A percentile compares a stretch with the other conserved stretches of the same genome.
Conservation (phyloP, 1,139 yeast species). For the Eremothecium cymbalariae region DNA sequence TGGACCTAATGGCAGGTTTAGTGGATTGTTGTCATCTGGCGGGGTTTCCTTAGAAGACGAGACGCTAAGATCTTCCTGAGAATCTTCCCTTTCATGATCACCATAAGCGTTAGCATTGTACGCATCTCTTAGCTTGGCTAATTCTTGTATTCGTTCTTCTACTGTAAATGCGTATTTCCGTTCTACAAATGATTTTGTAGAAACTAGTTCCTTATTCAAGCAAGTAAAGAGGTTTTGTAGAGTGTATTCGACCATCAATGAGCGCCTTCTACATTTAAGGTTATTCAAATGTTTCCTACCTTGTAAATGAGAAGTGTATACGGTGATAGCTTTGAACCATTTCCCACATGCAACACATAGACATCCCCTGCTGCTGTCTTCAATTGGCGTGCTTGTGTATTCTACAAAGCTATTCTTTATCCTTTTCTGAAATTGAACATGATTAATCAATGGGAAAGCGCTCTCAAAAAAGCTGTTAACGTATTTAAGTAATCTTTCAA, state of each 20-base stretch:
- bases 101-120: slow-evolving; percentile 28
- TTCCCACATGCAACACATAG: slow-evolving; percentile 63
- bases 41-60: slow-evolving; percentile 12
- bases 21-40: slow-evolving; percentile 34
- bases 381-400: slow-evolving; percentile 23
- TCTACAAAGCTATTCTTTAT: slow-evolving; percentile 34
- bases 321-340: slow-evolving; percentile 54
- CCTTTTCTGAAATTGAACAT: slow-evolving; percentile 32
- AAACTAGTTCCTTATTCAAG: slow-evolving; percentile 22
- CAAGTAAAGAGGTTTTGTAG: slow-evolving; percentile 17
- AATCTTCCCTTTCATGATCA: slow-evolving; percentile 21
- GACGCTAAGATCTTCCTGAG: slow-evolving; percentile 17
- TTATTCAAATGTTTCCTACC: slow-evolving; percentile 74
- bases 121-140: slow-evolving; percentile 48
- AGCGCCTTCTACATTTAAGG: slow-evolving; percentile 16
- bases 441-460: slow-evolving; percentile 45
- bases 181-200: slow-evolving; percentile 56
- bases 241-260: slow-evolving; percentile 22
- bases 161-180: slow-evolving; percentile 57
- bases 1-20: slow-evolving; percentile 69
- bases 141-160: slow-evolving; percentile 36
- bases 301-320: slow-evolving; percentile 56
- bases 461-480: slow-evolving; percentile 40
- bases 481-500: slow-evolving; percentile 40
- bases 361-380: slow-evolving; percentile 32